These are phyloP conservation scores for Lichtheimia hyalospora DNA, from an alignment of 371 early-diverging fungal species.

Conservation along the genomic window DNA sequence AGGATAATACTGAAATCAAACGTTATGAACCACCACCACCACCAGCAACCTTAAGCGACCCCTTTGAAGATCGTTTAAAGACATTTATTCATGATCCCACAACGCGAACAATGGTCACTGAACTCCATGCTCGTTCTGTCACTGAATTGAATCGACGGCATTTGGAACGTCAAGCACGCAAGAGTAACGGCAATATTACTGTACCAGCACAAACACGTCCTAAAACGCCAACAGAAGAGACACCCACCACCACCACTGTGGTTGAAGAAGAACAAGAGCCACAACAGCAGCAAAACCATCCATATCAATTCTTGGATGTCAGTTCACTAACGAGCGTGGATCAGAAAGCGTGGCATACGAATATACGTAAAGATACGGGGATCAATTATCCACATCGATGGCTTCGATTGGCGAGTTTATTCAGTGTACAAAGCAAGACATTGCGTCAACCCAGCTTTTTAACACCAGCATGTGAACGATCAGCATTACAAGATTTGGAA, in stretches of 20 bases:
- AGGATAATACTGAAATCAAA: not conserved
- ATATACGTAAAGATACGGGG: slow-evolving; percentile 33
- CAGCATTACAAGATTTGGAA: slow-evolving; percentile 10
- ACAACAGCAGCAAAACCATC: slow-evolving; percentile 2
- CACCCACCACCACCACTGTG: not conserved
- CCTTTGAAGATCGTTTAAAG: slow-evolving; percentile 17
- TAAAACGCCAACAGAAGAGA: not conserved
- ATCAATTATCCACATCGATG: slow-evolving; percentile 47
- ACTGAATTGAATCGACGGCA: slow-evolving; percentile 19
- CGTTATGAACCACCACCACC: not conserved
- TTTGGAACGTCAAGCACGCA: slow-evolving; percentile 19
- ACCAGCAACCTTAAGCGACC: not conserved
- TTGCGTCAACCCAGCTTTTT: slow-evolving; percentile 29
- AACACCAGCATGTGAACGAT: slow-evolving; percentile 3
- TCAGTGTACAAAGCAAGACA: slow-evolving; percentile 39
- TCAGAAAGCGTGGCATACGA: slow-evolving; percentile 34
- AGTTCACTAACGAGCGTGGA: slow-evolving; percentile 16
- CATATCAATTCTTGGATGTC: slow-evolving; percentile 19
- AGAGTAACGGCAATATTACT: not conserved
- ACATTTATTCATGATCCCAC: slow-evolving; percentile 7
- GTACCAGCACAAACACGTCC: not conserved
- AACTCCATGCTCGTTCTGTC: slow-evolving; percentile 10
- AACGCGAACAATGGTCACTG: slow-evolving; percentile 7
- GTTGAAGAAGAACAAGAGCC: not conserved
- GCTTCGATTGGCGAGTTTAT: slow-evolving; percentile 38